These are phyloP conservation scores for Ustilago trichophora DNA, from an alignment of 1,284 basidiomycete species.

Conservation along the genomic window DNA sequence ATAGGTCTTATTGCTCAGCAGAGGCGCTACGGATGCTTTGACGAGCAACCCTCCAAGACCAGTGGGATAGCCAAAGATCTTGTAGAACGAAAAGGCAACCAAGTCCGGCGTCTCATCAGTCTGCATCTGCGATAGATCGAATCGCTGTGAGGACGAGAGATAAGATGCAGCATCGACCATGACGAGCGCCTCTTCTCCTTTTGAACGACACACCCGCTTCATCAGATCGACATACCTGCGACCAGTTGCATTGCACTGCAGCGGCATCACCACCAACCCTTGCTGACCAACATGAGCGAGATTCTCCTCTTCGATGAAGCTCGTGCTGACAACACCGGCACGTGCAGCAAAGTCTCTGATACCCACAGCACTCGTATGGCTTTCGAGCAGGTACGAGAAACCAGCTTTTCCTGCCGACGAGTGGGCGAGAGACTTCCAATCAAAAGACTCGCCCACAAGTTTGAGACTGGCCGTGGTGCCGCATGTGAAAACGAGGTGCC, in stretches of 20 bases:
- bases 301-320: conserved; percentile 4
- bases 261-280: conserved; percentile 38
- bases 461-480: conserved; percentile 52
- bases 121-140: conserved; percentile 11
- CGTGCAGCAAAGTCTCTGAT: conserved; percentile 42
- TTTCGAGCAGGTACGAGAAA: conserved; percentile 38
- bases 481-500: conserved; percentile 53
- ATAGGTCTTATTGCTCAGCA: conserved; percentile 36
- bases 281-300: background rate
- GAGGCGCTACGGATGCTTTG: conserved; percentile 19
- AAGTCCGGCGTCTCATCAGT: conserved; percentile 40
- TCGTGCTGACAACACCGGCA: conserved; percentile 1
- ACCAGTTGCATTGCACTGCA: conserved; percentile 57
- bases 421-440: conserved; percentile 7
- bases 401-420: background rate
- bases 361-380: conserved; percentile 50
- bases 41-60: conserved; percentile 53
- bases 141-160: conserved; percentile 39
- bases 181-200: conserved; percentile 8
- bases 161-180: conserved; percentile 53
- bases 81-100: conserved; percentile 55
- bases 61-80: conserved; percentile 55
- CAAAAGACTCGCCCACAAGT: conserved; percentile 48
- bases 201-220: conserved; percentile 10
- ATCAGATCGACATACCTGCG: conserved; percentile 30